A percentile compares a stretch with the other conserved stretches of the same genome.
These are phyloP conservation scores for Pythium pyrilobum DNA, from an alignment of 352 stramenopile genomes.

Conservation along the genomic window DNA sequence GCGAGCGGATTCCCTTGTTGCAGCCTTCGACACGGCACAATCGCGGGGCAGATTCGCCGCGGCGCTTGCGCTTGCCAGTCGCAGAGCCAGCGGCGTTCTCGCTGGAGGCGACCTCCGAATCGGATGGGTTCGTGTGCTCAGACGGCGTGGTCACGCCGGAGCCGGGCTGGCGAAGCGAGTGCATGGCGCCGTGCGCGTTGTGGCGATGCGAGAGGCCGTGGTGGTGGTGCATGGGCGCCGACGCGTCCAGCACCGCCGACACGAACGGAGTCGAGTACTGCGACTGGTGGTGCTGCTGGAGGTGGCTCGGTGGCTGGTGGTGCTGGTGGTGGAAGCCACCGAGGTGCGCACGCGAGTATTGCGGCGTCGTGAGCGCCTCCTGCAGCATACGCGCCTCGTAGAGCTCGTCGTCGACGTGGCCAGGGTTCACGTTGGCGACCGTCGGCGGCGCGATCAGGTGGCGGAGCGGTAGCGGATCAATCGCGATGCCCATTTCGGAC, in stretches of 20 bases:
- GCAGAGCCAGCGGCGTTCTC: background rate
- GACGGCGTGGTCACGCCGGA: slow-evolving; percentile 10
- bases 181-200: background rate
- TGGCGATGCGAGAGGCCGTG: background rate
- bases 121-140: slow-evolving; percentile 12
- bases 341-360: slow-evolving; percentile 10
- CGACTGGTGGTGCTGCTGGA: slow-evolving; percentile 5
- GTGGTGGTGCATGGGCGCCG: slow-evolving; percentile 17
- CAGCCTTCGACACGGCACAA: slow-evolving; percentile 74
- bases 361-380: slow-evolving; percentile 22
- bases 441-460: slow-evolving; percentile 8
- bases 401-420: slow-evolving; percentile 21
- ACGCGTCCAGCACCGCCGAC: slow-evolving; percentile 18
- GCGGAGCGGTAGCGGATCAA: slow-evolving; percentile 17
- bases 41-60: slow-evolving; percentile 36
- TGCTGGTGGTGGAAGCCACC: slow-evolving; percentile 15
- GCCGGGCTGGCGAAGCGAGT: slow-evolving; percentile 2
- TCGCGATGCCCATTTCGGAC: slow-evolving; percentile 11
- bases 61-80: slow-evolving; percentile 32
- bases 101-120: slow-evolving; percentile 16
- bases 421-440: background rate
- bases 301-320: background rate
- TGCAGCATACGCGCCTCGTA: slow-evolving; percentile 33
- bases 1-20: slow-evolving; percentile 65
- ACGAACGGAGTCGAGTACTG: slow-evolving; percentile 19